Evolutionary conservation across 352 stramenopile species (phyloP), one percentile per base, ranked within the genome.

Genomic region (Phytophthora hybrid): DNA sequence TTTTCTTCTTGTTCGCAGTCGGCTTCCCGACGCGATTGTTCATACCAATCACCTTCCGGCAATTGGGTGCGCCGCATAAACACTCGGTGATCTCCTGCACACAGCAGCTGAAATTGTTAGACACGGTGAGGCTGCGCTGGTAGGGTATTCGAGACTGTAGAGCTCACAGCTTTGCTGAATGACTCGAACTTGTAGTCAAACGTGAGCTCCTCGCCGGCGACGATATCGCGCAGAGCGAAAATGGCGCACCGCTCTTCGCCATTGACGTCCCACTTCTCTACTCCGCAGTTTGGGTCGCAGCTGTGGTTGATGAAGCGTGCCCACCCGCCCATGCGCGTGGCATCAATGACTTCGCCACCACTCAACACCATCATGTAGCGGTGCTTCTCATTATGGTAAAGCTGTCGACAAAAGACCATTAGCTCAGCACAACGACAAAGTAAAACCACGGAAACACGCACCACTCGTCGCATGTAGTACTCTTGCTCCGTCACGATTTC

Each of bases 231-330:
- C 66, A 95, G 88, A 18, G 95, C 90, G 66, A 98, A 99, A 74
- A 99, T 98, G n/a, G 92, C 96, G 63, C 98, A 98, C n/a, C 94
- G 88, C 80, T 98, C 95, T 73, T 93, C 91, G 55, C 94, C 91
- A 69, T 97, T 90, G 11, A 98, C 84, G 26, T 97, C 93, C 82
- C 97, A 98, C 37, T 98, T 98, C 78, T 98, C 91, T 26, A 98
- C 97, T 39, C 89, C 87, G 78, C 95, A 98, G 78, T 98, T 98
- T 13, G 80, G 90, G n/a, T 96, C 83, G 71, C 95, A 98, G 76
- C 93, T 98, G 71, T 98, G 93, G 79, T 99, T 99, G 67, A 99
- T 98, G 66, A 98, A 99, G 51, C 97, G 88, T 32, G 94, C 94
- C 41, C 97, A 86, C 34, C 94, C 96, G 34, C 96, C 95, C 73